A percentile compares a stretch with the other conserved stretches of the same genome.
Conservation (phyloP, 2,329 filamentous ascomycete genomes). For the Pseudocercospora vitis region DNA sequence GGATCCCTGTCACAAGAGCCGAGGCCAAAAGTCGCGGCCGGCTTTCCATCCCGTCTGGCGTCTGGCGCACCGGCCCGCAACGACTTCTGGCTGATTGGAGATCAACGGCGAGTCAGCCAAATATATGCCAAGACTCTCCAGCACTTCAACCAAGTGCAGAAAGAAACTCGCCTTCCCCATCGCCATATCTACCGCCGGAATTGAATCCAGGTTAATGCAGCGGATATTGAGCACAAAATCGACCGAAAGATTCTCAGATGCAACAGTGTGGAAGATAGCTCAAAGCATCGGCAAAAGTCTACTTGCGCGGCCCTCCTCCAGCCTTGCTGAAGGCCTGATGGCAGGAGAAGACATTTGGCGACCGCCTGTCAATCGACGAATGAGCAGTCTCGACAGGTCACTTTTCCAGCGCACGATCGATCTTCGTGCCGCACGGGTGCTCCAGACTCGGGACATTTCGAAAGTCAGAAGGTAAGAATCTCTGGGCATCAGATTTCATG, state of each 20-base stretch:
- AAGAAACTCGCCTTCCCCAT: too few relatives aligned
- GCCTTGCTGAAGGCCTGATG: slow-evolving; percentile 18
- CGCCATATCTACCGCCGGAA: too few relatives aligned
- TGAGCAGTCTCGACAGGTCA: slow-evolving; percentile 76
- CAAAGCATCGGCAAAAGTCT: slow-evolving; percentile 13
- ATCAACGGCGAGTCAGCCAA: background rate
- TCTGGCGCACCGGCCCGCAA: background rate
- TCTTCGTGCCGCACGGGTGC: slow-evolving; percentile 74
- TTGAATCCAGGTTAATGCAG: too few relatives aligned
- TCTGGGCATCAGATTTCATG: background rate
- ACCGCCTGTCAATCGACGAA: slow-evolving; percentile 76
- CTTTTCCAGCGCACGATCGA: slow-evolving; percentile 78
- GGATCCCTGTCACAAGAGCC: slow-evolving; percentile 1
- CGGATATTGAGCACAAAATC: too few relatives aligned
- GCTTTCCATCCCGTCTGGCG: too few relatives aligned
- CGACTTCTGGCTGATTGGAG: background rate
- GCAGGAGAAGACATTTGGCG: slow-evolving; percentile 60
- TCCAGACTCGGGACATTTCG: slow-evolving; percentile 72
- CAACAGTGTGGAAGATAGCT: slow-evolving; percentile 16
- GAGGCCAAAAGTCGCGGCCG: slow-evolving; percentile 1
- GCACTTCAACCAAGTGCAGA: too few relatives aligned
- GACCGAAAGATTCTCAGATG: too few relatives aligned
- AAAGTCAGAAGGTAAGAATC: slow-evolving; percentile 53
- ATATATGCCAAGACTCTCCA: background rate
- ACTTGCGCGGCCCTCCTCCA: background rate